Base-by-base conservation (phyloP, 139 green algal species). In the Cymbomonas tetramitiformis region DNA sequence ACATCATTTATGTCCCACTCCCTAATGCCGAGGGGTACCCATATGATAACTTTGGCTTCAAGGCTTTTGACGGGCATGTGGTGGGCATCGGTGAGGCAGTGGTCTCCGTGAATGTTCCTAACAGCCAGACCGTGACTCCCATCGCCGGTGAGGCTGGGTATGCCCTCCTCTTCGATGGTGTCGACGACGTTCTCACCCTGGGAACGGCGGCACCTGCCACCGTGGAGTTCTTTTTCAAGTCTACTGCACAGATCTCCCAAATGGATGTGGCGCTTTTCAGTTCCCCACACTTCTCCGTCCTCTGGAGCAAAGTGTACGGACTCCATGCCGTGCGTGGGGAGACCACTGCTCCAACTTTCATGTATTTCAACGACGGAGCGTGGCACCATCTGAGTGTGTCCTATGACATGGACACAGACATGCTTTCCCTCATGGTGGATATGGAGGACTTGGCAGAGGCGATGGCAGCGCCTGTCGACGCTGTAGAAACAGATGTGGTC, bases 61-160 rank as follows among this genome's bases (percentile, higher is more conserved):
- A 50, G n/a, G 51, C 30, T 10, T 15, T 19, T 12, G 51, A 60
- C n/a, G 51, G 29, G 26, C 6, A 18, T 6, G 10, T 49, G 19
- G 9, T 53, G 51, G 46, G 33, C 6, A 10, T 19, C 7, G 30
- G n/a, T n/a, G n/a, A 57, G 7, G 28, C 51, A 32, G 18, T 21
- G 15, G 33, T 60, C 29, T 30, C 5, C 30, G 33, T 60, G 6
- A 15, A 60, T 18, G 51, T 50, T 7, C 31, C 33, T n/a, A 34
- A 51, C 30, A 33, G 29, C 8, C 15, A 7, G 33, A 19, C 29
- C 30, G 30, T 25, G 9, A n/a, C 7, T 15, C 49, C 49, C 6
- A 34, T 56, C 6, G 51, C 51, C n/a, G 51, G 51, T 8, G 30
- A 15, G 32, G 28, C 51, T 10, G 51, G 51, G 19, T 60, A 60